A percentile compares a stretch with the other conserved stretches of the same genome.
These are phyloP conservation scores for Fimicolochytrium jonesii DNA, from an alignment of 192 early-diverging fungal species.

Conservation along the genomic window DNA sequence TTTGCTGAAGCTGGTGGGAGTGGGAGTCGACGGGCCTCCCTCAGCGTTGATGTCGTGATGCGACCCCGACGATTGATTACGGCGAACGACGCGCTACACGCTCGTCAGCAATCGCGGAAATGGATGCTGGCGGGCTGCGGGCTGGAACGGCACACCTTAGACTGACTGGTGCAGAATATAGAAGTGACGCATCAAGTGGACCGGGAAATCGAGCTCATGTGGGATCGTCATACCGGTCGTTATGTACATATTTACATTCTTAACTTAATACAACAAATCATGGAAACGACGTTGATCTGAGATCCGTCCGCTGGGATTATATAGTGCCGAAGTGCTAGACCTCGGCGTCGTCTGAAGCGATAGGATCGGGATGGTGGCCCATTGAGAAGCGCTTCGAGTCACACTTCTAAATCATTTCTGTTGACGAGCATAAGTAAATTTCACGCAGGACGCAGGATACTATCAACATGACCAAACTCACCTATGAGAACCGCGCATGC, in stretches of 20 bases:
- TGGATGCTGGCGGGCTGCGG: conserved; percentile 34
- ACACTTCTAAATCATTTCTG: neutral
- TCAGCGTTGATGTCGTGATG: no score
- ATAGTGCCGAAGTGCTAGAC: neutral
- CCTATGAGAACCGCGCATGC: neutral
- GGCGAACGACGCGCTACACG: conserved; percentile 43
- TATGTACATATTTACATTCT: neutral
- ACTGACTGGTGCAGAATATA: neutral
- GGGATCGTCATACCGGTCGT: no score
- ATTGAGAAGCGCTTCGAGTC: neutral
- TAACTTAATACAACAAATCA: neutral
- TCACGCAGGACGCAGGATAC: neutral
- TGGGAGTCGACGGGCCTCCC: no score
- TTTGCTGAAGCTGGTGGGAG: no score
- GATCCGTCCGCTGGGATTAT: neutral
- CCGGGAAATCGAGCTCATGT: no score
- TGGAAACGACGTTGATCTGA: neutral
- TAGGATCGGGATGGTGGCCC: neutral
- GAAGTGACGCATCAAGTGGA: no score
- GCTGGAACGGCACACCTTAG: neutral
- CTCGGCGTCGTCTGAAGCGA: neutral
- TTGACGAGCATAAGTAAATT: neutral
- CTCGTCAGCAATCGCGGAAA: conserved; percentile 40
- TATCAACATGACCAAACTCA: neutral
- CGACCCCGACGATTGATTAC: conserved; percentile 50